phyloP scores from a whole-genome alignment of 2,329 filamentous ascomycete species.

The Claviceps pusilla region DNA sequence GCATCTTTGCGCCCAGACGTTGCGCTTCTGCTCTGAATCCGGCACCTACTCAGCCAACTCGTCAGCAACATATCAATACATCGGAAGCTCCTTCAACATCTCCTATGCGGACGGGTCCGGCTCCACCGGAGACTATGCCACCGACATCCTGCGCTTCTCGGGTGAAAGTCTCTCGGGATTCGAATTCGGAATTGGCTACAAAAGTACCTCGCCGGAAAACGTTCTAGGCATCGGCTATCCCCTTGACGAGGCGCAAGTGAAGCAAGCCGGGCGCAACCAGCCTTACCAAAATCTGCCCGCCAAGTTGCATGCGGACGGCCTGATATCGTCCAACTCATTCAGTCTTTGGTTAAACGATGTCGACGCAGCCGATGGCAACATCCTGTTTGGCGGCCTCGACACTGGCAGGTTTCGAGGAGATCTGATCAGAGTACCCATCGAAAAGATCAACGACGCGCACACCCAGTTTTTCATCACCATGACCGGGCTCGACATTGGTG shows the following conservation, averaged over 20 bases:
- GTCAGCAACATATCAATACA: conserved; percentile 61
- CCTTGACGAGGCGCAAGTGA: conserved; percentile 59
- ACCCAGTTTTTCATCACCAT: conserved; percentile 56
- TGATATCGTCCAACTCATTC: conserved; percentile 53
- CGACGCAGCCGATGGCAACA: conserved; percentile 46
- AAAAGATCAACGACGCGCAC: conserved; percentile 35
- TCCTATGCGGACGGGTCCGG: conserved; percentile 71
- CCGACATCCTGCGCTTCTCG: conserved; percentile 53
- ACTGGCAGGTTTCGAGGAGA: conserved; percentile 46
- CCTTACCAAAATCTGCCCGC: conserved; percentile 56
- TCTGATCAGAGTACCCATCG: conserved; percentile 53
- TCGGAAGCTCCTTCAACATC: conserved; percentile 72
- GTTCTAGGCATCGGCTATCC: conserved; percentile 78
- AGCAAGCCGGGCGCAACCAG: conserved; percentile 30
- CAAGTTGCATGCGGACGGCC: conserved; percentile 43
- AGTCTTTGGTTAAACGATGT: conserved; percentile 65
- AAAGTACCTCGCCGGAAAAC: conserved; percentile 45
- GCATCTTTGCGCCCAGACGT: conserved; percentile 35
- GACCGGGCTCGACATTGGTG: conserved; percentile 38
- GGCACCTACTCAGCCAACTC: conserved; percentile 55
- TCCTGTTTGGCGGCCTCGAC: conserved; percentile 65
- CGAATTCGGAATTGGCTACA: conserved; percentile 62
- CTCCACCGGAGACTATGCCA: conserved; percentile 64
- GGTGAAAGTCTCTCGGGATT: conserved; percentile 36
- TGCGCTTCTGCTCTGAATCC: conserved; percentile 39